Evolutionary conservation across 331 rosid species (phyloP).

Genomic region (Prunus yedoensis): DNA sequence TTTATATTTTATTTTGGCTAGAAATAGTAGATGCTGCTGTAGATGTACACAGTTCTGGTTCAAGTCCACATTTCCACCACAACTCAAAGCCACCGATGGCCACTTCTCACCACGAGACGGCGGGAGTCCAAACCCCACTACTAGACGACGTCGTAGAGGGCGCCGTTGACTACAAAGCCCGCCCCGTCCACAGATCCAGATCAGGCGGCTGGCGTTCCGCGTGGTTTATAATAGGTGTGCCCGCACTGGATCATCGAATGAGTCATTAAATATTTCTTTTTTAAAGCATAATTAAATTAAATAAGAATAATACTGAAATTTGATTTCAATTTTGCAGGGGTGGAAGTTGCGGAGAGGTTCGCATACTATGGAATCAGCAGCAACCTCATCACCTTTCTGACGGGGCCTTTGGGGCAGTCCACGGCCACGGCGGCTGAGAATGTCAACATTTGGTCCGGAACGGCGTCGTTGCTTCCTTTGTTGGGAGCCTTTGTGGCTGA

Average conservation of each 20-base stretch:
- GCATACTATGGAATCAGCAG: constrained; percentile 38
- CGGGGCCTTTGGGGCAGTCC: constrained; percentile 42
- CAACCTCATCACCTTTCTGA: constrained; percentile 49
- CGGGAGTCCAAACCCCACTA: constrained; percentile 15
- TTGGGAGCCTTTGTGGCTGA: constrained; percentile 52
- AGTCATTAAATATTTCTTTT: not conserved
- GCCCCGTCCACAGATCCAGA: constrained; percentile 15
- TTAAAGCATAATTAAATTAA: not conserved
- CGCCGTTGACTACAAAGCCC: constrained; percentile 32
- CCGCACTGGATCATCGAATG: not conserved
- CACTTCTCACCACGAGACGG: not conserved
- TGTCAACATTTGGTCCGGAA: constrained; percentile 47
- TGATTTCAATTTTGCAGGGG: constrained; percentile 19
- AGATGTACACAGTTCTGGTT: not conserved
- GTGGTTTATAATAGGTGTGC: constrained; percentile 26
- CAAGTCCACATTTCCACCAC: not conserved
- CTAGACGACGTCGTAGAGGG: constrained; percentile 23
- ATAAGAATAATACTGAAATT: not conserved
- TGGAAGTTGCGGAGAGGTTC: constrained; percentile 52
- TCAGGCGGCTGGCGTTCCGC: constrained; percentile 45
- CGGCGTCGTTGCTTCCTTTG: constrained; percentile 41
- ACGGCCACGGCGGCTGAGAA: constrained; percentile 44
- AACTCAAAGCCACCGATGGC: not conserved
- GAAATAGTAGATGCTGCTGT: no score
- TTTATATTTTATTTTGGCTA: no score